phyloP scores from a whole-genome alignment of 2,329 filamentous ascomycete genomes.

The Mycosphaerella sp. region DNA sequence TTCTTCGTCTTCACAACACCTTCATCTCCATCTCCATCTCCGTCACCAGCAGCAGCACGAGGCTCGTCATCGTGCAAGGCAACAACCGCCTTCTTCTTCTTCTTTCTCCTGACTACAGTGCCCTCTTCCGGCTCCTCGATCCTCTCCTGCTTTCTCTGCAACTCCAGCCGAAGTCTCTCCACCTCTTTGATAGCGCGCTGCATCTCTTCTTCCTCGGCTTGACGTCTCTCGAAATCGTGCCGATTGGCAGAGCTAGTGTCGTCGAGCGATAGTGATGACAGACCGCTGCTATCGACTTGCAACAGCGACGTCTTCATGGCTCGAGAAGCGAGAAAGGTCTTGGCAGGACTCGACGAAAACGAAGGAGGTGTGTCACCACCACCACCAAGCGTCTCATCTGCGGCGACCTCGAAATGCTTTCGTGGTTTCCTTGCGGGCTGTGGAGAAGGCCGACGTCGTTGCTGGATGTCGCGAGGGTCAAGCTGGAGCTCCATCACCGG shows the following conservation, averaged over 20 bases:
- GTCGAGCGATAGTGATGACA: conserved; percentile 66
- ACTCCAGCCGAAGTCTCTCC: conserved; percentile 76
- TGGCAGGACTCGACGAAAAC: conserved; percentile 21
- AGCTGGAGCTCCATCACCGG: conserved; percentile 91
- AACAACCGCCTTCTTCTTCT: conserved; percentile 43
- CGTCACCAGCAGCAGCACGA: conserved; percentile 17
- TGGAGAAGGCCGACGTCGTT: conserved; percentile 12
- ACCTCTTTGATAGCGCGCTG: conserved; percentile 80
- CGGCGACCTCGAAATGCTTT: conserved; percentile 41
- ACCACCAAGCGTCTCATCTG: conserved; percentile 43
- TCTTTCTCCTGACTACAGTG: conserved; percentile 54
- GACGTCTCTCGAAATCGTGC: conserved; percentile 58
- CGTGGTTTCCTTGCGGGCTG: conserved; percentile 26
- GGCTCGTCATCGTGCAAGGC: conserved; percentile 19
- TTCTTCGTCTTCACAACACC: conserved; percentile 31
- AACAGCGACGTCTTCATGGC: conserved; percentile 60
- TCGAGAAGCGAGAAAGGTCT: conserved; percentile 28
- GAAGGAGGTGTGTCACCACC: conserved; percentile 26
- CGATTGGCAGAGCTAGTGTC: conserved; percentile 33
- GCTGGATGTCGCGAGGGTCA: conserved; percentile 35
- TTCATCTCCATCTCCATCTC: conserved; percentile 14
- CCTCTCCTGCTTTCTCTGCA: conserved; percentile 74
- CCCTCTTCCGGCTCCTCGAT: conserved; percentile 61
- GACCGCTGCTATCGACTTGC: conserved; percentile 78
- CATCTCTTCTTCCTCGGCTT: conserved; percentile 83